Evolutionary conservation across 371 early-diverging fungal species (phyloP).

Genomic region (Mortierella polycephala): DNA sequence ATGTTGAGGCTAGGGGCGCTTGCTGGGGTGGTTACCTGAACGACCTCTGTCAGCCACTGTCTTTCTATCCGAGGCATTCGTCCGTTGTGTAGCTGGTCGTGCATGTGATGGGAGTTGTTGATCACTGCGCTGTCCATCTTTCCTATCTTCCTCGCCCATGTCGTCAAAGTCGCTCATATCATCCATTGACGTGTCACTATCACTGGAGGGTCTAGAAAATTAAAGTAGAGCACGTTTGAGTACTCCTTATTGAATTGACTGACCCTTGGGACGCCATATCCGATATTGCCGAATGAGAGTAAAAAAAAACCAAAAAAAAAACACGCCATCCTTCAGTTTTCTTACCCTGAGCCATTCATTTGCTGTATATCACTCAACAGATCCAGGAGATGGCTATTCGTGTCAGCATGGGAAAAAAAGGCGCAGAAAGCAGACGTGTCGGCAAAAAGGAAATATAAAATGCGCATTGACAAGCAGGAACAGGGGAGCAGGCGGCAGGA

Average conservation of each 20-base stretch:
- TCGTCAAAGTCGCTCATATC: conserved; percentile 39
- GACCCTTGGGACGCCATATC: not conserved
- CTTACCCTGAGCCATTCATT: conserved; percentile 44
- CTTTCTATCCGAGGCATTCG: conserved; percentile 13
- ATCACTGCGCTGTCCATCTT: conserved; percentile 19
- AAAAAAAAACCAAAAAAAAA: conserved; percentile 1
- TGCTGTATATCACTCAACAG: conserved; percentile 47
- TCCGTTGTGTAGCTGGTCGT: conserved; percentile 5
- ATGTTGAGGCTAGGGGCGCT: conserved; percentile 5
- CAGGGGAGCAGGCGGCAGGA: conserved; percentile 1
- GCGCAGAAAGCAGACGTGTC: not conserved
- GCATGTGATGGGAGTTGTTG: conserved; percentile 4
- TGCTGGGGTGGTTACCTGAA: conserved; percentile 30
- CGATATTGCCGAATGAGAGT: not conserved
- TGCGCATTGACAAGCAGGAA: not conserved
- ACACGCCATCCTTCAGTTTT: not conserved
- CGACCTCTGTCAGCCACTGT: conserved; percentile 27
- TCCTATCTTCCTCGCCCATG: conserved; percentile 26
- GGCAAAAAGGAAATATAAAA: conserved; percentile 1
- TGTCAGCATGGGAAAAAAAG: not conserved
- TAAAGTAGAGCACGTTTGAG: not conserved
- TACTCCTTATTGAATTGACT: not conserved
- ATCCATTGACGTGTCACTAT: conserved; percentile 50
- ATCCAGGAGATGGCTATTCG: conserved; percentile 44
- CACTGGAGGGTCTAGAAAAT: conserved; percentile 33